phyloP scores from a whole-genome alignment of 768 basidiomycete species.

The Crucibulum laeve region DNA sequence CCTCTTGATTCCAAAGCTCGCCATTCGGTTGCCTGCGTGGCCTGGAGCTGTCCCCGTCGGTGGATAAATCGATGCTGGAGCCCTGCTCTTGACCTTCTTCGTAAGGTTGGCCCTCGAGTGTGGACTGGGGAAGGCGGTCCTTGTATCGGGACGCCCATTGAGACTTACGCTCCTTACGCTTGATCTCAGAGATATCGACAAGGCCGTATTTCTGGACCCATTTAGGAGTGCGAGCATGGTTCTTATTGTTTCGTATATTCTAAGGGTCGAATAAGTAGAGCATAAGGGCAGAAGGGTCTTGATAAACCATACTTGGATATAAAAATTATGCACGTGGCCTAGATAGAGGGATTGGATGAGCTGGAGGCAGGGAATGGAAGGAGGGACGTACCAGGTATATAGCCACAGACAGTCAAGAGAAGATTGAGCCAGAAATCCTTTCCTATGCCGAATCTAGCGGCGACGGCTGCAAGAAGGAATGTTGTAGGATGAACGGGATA shows the following conservation, averaged over 20 bases:
- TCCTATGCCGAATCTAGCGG: constrained; percentile 89
- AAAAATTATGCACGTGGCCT: constrained; percentile 93
- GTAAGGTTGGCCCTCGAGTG: constrained; percentile 63
- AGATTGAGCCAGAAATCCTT: constrained; percentile 90
- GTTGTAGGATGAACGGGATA: constrained; percentile 3
- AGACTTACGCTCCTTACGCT: constrained; percentile 73
- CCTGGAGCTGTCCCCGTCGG: constrained; percentile 22
- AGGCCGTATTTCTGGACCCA: constrained; percentile 92
- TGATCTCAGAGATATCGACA: constrained; percentile 73
- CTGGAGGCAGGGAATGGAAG: constrained; percentile 3
- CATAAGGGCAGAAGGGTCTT: neutral
- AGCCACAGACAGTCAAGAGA: constrained; percentile 84
- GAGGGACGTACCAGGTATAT: constrained; percentile 70
- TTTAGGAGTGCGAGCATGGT: constrained; percentile 87
- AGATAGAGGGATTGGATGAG: constrained; percentile 9
- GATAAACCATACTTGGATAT: constrained; percentile 62
- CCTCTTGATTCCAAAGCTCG: constrained; percentile 69
- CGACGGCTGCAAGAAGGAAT: constrained; percentile 61
- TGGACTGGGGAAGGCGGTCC: constrained; percentile 69
- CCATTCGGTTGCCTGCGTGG: constrained; percentile 39
- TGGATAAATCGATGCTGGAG: constrained; percentile 35
- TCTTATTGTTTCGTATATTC: constrained; percentile 97
- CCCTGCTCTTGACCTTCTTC: constrained; percentile 76
- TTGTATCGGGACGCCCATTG: constrained; percentile 88
- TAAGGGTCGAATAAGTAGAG: constrained; percentile 22